phyloP scores from a whole-genome alignment of 352 stramenopile species.

The Discostella stelligera region DNA sequence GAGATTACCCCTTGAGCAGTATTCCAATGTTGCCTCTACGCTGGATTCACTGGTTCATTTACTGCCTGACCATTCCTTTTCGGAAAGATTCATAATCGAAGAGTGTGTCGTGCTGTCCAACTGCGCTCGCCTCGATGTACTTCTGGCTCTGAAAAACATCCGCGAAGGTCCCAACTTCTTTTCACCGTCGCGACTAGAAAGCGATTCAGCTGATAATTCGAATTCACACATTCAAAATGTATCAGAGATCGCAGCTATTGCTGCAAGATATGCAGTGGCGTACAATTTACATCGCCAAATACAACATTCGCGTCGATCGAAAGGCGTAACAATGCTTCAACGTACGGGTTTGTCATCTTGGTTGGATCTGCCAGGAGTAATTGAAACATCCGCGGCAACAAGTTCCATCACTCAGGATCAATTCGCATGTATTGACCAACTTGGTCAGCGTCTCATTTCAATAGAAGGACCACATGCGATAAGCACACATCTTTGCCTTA shows the following conservation, averaged over 20 bases:
- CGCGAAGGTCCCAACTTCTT: not conserved
- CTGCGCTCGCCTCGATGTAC: slow-evolving; percentile 69
- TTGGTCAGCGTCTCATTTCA: slow-evolving; percentile 16
- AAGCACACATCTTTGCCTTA: slow-evolving; percentile 45
- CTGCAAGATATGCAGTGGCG: slow-evolving; percentile 31
- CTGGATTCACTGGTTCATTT: not conserved
- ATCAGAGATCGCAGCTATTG: not conserved
- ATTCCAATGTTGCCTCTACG: not conserved
- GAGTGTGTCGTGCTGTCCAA: slow-evolving; percentile 73
- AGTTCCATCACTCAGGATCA: not conserved
- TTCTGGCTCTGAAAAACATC: slow-evolving; percentile 41
- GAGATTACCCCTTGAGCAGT: not conserved
- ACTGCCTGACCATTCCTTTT: not conserved
- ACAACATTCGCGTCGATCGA: slow-evolving; percentile 6
- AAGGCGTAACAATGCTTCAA: slow-evolving; percentile 29
- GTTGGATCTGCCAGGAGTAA: slow-evolving; percentile 35
- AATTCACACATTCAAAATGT: not conserved
- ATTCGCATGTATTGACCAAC: not conserved
- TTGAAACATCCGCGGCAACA: slow-evolving; percentile 7
- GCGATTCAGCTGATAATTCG: not conserved
- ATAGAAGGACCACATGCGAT: slow-evolving; percentile 33
- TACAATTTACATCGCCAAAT: slow-evolving; percentile 34
- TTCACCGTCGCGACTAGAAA: no score
- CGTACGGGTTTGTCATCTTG: slow-evolving; percentile 31
- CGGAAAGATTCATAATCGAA: slow-evolving; percentile 37